phyloP scores from a whole-genome alignment of 116 monocot genomes.

The Zostera marina region DNA sequence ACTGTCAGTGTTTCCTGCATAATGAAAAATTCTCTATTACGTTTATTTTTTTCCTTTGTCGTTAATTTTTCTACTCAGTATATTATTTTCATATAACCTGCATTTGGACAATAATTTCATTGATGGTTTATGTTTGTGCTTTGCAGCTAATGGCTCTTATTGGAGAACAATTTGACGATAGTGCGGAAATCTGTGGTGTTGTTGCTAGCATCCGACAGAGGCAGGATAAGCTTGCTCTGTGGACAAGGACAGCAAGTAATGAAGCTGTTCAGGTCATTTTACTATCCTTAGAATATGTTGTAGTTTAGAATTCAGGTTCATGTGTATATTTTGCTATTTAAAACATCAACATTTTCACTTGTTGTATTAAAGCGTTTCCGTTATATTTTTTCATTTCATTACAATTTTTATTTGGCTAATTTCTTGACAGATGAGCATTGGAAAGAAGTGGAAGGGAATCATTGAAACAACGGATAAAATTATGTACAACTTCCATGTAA shows the following conservation, averaged over 20 bases:
- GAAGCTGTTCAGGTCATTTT: constrained; percentile 84
- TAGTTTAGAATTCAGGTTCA: not conserved
- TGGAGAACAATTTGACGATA: constrained; percentile 97
- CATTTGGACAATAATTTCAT: not conserved
- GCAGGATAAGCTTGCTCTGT: constrained; percentile 81
- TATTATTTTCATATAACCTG: not conserved
- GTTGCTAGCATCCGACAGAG: constrained; percentile 88
- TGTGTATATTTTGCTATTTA: not conserved
- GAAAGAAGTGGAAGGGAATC: constrained; percentile 96
- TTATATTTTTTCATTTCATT: not conserved
- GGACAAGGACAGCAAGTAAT: constrained; percentile 89
- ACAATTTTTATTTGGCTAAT: not conserved
- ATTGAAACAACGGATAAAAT: constrained; percentile 69
- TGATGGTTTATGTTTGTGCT: not conserved
- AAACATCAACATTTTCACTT: not conserved
- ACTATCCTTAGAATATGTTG: not conserved
- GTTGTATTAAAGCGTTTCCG: not conserved
- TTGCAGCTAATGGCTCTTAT: constrained; percentile 89
- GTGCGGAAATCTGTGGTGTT: constrained; percentile 89
- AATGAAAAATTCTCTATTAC: no score
- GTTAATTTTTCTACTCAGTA: not conserved
- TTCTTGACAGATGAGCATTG: constrained; percentile 64
- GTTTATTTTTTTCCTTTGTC: no score
- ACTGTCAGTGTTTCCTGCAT: no score
- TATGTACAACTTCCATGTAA: constrained; percentile 68